A percentile compares a stretch with the other conserved stretches of the same genome.
phyloP scores from a whole-genome alignment of 176 grass and related monocot species.

The Oropetium thomaeum region DNA sequence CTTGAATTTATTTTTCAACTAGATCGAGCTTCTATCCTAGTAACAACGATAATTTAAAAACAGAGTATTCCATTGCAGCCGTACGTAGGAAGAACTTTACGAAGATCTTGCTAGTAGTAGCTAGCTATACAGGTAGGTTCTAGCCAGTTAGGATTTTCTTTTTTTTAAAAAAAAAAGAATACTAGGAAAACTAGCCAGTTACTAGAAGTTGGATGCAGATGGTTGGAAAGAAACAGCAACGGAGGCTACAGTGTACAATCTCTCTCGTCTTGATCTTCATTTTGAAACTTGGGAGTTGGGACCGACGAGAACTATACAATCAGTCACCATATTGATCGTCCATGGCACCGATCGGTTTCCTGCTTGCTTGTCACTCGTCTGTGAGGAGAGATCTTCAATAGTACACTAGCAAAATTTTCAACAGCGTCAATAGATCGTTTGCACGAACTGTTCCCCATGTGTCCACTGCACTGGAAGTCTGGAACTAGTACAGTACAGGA shows the following conservation, averaged over 20 bases:
- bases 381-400: not conserved
- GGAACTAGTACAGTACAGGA: not conserved
- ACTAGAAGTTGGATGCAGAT: constrained; percentile 22
- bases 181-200: too few relatives aligned
- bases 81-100: not conserved
- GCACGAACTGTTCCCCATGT: constrained; percentile 31
- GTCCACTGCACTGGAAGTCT: not conserved
- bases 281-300: not conserved
- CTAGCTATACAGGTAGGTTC: too few relatives aligned
- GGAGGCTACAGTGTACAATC: not conserved
- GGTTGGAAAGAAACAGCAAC: not conserved
- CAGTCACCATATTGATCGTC: not conserved
- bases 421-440: not conserved
- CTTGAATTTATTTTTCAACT: too few relatives aligned
- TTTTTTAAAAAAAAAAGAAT: too few relatives aligned
- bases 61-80: not conserved
- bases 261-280: not conserved
- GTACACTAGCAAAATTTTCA: not conserved
- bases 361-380: not conserved
- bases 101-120: not conserved
- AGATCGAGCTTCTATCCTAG: too few relatives aligned
- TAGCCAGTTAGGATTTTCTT: too few relatives aligned
- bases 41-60: too few relatives aligned
- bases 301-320: not conserved
- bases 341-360: not conserved